These are phyloP conservation scores for Akanthomyces muscarius DNA, from an alignment of 2,329 filamentous ascomycete genomes.

Conservation along the genomic window DNA sequence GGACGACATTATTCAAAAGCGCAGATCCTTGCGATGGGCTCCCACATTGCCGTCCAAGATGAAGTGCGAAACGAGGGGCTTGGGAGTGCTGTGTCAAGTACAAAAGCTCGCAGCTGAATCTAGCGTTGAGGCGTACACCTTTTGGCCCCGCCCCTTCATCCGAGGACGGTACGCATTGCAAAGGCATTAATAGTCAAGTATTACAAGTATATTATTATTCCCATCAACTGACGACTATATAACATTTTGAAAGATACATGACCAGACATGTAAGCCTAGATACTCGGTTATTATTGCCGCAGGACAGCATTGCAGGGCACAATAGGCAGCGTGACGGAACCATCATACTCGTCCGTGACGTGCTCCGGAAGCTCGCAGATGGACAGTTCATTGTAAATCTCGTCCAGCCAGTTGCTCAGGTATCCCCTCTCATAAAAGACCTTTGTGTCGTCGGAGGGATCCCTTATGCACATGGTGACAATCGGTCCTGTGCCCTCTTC, in stretches of 20 bases:
- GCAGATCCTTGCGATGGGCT: too few relatives aligned
- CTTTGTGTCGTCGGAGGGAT: conserved; percentile 7
- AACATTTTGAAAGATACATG: too few relatives aligned
- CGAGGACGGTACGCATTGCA: too few relatives aligned
- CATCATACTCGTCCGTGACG: conserved; percentile 3
- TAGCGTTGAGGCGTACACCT: too few relatives aligned
- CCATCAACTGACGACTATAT: not conserved
- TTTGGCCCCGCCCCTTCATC: too few relatives aligned
- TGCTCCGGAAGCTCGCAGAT: conserved; percentile 14
- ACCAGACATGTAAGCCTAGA: not conserved
- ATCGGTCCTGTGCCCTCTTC: conserved; percentile 1
- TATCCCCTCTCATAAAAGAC: conserved; percentile 19
- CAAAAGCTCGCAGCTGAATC: too few relatives aligned
- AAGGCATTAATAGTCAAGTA: not conserved
- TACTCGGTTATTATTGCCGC: not conserved
- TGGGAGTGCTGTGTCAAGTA: too few relatives aligned
- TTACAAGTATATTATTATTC: not conserved
- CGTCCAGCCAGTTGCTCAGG: conserved; percentile 20
- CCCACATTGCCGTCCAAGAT: too few relatives aligned
- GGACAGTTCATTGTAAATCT: conserved; percentile 17
- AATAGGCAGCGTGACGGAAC: not conserved
- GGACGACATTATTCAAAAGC: not conserved
- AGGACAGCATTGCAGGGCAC: conserved; percentile 2
- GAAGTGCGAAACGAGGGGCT: too few relatives aligned
- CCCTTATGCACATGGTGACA: conserved; percentile 19